phyloP scores from a whole-genome alignment of 2,329 filamentous ascomycete genomes.

The Penicillium sp. region DNA sequence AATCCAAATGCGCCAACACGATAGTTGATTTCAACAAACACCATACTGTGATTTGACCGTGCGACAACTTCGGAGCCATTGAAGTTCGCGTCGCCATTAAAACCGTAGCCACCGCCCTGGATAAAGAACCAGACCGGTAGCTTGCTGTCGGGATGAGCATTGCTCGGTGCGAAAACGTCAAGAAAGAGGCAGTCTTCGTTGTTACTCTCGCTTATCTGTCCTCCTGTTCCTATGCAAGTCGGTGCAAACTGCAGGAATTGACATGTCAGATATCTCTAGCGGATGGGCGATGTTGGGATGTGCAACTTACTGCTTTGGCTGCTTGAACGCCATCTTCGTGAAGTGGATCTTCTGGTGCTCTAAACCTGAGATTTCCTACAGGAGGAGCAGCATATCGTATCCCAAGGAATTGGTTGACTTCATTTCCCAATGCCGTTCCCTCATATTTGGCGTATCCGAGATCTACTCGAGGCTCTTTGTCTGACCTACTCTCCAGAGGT shows the following conservation, averaged over 20 bases:
- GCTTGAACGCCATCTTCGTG: conserved; percentile 35
- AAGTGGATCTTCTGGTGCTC: conserved; percentile 56
- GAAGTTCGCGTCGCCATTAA: conserved; percentile 46
- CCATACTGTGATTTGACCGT: conserved; percentile 51
- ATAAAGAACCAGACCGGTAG: conserved; percentile 57
- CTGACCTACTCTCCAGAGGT: not conserved
- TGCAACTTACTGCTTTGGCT: conserved; percentile 45
- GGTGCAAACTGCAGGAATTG: conserved; percentile 15
- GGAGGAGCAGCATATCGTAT: conserved; percentile 65
- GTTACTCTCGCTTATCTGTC: conserved; percentile 56
- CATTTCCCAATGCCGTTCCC: conserved; percentile 50
- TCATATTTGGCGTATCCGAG: conserved; percentile 60
- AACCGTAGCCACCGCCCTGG: conserved; percentile 54
- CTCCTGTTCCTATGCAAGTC: conserved; percentile 60
- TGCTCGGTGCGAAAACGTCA: conserved; percentile 24
- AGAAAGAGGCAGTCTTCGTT: conserved; percentile 28
- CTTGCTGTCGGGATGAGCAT: conserved; percentile 37
- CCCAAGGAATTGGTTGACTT: conserved; percentile 63
- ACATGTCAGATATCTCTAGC: conserved; percentile 8
- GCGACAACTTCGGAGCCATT: conserved; percentile 55
- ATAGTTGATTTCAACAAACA: conserved; percentile 66
- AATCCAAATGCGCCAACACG: conserved; percentile 59
- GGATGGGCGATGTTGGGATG: not conserved
- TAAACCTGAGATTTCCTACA: conserved; percentile 57
- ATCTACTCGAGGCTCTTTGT: conserved; percentile 42